These are phyloP conservation scores for Penicillium coprophilum DNA, from an alignment of 495 filamentous ascomycete species.

Conservation along the genomic window DNA sequence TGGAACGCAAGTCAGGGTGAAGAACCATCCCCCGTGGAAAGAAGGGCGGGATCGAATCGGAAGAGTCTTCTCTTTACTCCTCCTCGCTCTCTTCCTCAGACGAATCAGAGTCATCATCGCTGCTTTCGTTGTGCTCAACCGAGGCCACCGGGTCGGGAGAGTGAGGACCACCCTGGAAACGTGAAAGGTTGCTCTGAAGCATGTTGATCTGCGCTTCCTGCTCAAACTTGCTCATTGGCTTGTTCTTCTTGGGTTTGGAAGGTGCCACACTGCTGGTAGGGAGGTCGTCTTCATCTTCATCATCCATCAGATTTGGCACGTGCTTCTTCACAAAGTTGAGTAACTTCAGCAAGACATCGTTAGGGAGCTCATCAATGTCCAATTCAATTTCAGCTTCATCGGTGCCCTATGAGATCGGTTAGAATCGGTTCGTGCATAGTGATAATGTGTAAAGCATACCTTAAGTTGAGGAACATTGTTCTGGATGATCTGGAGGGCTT, in stretches of 20 bases:
- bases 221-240: conserved; percentile 94
- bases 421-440: conserved; percentile 8
- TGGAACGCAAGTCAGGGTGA: conserved; percentile 29
- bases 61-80: conserved; percentile 40
- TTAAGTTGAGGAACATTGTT: conserved; percentile 77
- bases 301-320: conserved; percentile 54
- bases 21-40: conserved; percentile 6
- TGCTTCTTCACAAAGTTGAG: conserved; percentile 73
- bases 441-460: conserved; percentile 36
- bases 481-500: conserved; percentile 87
- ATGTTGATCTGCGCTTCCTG: conserved; percentile 86
- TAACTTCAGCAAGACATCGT: conserved; percentile 71
- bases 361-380: conserved; percentile 81
- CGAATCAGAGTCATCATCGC: conserved; percentile 53
- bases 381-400: conserved; percentile 86
- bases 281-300: conserved; percentile 47
- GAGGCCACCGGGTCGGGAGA: conserved; percentile 46
- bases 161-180: conserved; percentile 46
- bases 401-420: conserved; percentile 49
- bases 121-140: conserved; percentile 50
- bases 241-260: conserved; percentile 90
- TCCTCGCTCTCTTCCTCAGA: conserved; percentile 56
- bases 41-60: conserved; percentile 2
- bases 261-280: conserved; percentile 49
- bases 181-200: conserved; percentile 59